These are phyloP conservation scores for Crithidia expoeki DNA, from an alignment of 208 protist species.

Conservation along the genomic window DNA sequence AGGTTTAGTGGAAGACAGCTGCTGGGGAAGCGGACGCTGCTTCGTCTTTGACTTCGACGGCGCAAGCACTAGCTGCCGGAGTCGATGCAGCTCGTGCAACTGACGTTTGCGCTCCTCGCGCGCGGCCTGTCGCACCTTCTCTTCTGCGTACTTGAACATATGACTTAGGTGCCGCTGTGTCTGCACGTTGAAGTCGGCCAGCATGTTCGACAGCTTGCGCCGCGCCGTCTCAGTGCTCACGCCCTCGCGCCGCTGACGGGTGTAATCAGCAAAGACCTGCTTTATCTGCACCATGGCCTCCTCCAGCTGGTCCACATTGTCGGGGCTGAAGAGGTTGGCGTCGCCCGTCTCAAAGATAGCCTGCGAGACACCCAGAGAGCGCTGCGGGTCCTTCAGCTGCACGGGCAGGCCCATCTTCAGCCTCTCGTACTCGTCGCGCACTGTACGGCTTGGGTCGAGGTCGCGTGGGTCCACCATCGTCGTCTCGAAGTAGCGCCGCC, in stretches of 20 bases:
- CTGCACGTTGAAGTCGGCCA: constrained; percentile 72
- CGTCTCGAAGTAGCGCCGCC: constrained; percentile 86
- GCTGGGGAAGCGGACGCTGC: neutral
- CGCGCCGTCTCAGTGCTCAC: constrained; percentile 78
- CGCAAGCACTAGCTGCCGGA: constrained; percentile 32
- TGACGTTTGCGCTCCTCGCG: constrained; percentile 61
- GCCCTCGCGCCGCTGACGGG: constrained; percentile 72
- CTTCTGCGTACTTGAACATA: constrained; percentile 84
- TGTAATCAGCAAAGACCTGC: constrained; percentile 89
- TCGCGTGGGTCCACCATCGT: constrained; percentile 78
- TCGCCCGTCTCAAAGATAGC: constrained; percentile 77
- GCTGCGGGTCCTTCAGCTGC: constrained; percentile 72
- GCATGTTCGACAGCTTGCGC: constrained; percentile 73
- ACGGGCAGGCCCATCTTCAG: constrained; percentile 82
- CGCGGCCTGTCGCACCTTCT: constrained; percentile 47
- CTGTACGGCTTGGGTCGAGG: constrained; percentile 56
- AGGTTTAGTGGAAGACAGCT: neutral
- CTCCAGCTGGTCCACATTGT: constrained; percentile 68
- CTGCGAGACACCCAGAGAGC: constrained; percentile 74
- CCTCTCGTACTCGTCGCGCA: constrained; percentile 75
- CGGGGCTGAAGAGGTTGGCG: constrained; percentile 72
- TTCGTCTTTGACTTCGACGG: neutral
- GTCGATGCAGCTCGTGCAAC: constrained; percentile 54
- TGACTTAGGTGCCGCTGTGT: constrained; percentile 79
- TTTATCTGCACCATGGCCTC: constrained; percentile 85